Percentiles rank a stretch among this genome's conserved stretches.
Evolutionary conservation across 768 basidiomycete species (phyloP).

Genomic region (Termitomyces sp.): DNA sequence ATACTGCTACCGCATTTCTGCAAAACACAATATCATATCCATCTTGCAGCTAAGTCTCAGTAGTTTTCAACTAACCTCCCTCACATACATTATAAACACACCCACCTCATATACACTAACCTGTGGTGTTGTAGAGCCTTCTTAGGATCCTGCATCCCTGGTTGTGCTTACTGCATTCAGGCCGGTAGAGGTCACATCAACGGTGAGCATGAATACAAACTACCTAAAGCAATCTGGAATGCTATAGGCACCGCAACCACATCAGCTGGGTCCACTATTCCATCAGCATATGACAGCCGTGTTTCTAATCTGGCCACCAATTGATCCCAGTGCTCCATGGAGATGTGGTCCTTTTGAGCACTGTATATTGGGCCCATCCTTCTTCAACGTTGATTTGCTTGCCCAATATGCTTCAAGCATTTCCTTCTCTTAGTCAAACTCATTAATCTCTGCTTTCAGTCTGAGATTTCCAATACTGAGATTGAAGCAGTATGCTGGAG

Average conservation of each 20-base stretch:
- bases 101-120: no score
- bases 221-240: constrained; percentile 27
- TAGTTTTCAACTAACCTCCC: no score
- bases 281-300: constrained; percentile 22
- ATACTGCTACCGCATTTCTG: no score
- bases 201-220: constrained; percentile 22
- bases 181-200: no score
- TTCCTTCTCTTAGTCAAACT: constrained; percentile 31
- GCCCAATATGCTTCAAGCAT: constrained; percentile 31
- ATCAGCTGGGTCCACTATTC: constrained; percentile 24
- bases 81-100: no score
- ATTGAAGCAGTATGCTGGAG: constrained; percentile 18
- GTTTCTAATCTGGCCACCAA: constrained; percentile 25
- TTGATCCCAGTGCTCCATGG: constrained; percentile 14
- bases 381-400: constrained; percentile 18
- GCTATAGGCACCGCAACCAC: constrained; percentile 28
- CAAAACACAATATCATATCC: no score
- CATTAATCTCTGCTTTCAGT: constrained; percentile 28
- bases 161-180: no score
- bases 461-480: constrained; percentile 19
- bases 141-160: no score
- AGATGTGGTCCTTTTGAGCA: constrained; percentile 21
- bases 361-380: constrained; percentile 21
- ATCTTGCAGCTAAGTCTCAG: no score
- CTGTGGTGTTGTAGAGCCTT: no score